Conservation (phyloP, 2,329 filamentous ascomycete genomes). For the Trichoderma sp. region DNA sequence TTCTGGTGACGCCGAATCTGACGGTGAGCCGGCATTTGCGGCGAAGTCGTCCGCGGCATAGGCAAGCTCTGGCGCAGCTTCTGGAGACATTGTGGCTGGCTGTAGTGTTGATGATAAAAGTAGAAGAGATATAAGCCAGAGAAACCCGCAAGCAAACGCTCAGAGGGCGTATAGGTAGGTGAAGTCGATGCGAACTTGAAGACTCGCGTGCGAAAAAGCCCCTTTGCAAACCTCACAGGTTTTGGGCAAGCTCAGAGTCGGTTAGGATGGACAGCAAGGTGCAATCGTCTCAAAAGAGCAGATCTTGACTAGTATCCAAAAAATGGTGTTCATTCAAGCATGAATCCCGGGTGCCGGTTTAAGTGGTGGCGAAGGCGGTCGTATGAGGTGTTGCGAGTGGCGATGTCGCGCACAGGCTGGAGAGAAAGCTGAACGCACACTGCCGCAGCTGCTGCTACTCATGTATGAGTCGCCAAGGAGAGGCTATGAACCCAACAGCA, state of each 20-base stretch:
- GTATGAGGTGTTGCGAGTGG: neutral
- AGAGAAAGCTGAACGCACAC: neutral
- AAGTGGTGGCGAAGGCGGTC: neutral
- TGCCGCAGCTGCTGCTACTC: neutral
- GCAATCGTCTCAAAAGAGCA: neutral
- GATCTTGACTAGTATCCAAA: neutral
- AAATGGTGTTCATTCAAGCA: neutral
- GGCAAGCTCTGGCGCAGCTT: neutral
- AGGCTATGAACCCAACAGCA: neutral
- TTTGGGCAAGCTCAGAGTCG: neutral
- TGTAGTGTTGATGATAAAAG: neutral
- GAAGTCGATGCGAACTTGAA: neutral
- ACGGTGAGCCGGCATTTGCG: slow-evolving; percentile 10
- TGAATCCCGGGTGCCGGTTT: neutral
- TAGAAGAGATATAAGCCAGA: neutral
- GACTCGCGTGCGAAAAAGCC: neutral
- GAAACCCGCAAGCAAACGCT: neutral
- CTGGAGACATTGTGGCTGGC: slow-evolving; percentile 2
- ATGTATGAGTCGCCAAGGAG: slow-evolving; percentile 3
- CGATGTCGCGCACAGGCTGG: neutral
- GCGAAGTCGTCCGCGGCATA: neutral
- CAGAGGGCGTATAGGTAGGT: neutral
- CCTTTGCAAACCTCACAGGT: neutral
- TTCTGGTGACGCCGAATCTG: slow-evolving; percentile 19
- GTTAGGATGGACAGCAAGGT: neutral